A percentile compares a stretch with the other conserved stretches of the same genome.
Conservation (phyloP, 495 filamentous ascomycete species). For the Pyrenula aspistea region DNA sequence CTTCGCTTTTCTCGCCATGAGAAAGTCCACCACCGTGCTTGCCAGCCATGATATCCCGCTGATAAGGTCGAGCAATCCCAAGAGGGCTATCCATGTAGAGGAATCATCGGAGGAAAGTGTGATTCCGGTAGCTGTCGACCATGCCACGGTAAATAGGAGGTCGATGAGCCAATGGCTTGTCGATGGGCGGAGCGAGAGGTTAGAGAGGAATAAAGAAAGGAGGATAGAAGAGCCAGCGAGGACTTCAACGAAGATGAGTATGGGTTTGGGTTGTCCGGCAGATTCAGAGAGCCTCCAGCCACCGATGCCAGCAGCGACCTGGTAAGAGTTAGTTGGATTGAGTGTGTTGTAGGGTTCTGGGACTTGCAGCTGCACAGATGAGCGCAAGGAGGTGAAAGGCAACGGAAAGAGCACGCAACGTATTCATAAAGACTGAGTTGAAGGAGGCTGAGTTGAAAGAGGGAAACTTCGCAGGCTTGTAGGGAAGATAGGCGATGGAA, state of each 20-base stretch:
- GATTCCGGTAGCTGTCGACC: slow-evolving; percentile 55
- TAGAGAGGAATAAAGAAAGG: slow-evolving; percentile 36
- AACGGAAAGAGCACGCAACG: too few relatives aligned
- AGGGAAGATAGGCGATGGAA: too few relatives aligned
- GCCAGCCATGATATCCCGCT: background rate
- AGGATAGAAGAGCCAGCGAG: slow-evolving; percentile 43
- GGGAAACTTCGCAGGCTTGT: too few relatives aligned
- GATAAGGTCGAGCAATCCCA: slow-evolving; percentile 24
- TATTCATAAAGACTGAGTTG: too few relatives aligned
- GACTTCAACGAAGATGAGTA: slow-evolving; percentile 51
- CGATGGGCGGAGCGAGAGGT: slow-evolving; percentile 40
- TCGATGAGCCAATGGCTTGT: slow-evolving; percentile 27
- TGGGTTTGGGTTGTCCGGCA: too few relatives aligned
- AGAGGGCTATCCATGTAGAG: slow-evolving; percentile 50
- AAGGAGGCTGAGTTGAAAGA: too few relatives aligned
- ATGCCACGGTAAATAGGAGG: slow-evolving; percentile 43
- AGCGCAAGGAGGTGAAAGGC: too few relatives aligned
- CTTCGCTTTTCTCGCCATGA: too few relatives aligned
- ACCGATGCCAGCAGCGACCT: slow-evolving; percentile 46
- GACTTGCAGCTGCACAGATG: too few relatives aligned
- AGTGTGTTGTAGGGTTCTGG: too few relatives aligned
- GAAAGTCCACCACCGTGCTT: too few relatives aligned
- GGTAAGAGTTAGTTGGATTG: slow-evolving; percentile 4
- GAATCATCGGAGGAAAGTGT: slow-evolving; percentile 44
- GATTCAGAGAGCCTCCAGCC: too few relatives aligned